Conservation (phyloP, 805 yeast species). For the Wickerhamiella parazyma region DNA sequence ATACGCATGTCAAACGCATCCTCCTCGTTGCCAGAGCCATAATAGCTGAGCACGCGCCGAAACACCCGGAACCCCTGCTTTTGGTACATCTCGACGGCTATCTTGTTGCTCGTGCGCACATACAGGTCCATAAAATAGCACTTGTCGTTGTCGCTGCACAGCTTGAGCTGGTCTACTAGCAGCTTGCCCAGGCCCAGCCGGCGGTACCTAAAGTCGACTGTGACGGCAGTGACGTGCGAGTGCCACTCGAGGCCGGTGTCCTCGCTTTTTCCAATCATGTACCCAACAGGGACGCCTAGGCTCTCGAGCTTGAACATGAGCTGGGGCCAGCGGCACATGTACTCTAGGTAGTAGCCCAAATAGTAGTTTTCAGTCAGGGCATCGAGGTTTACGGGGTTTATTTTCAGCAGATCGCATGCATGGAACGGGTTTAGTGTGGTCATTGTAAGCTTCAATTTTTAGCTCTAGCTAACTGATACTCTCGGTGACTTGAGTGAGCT, state of each 20-base stretch:
- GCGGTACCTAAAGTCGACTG: slow-evolving; percentile 70
- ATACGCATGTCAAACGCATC: slow-evolving; percentile 59
- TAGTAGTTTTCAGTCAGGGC: slow-evolving; percentile 87
- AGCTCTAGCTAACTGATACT: slow-evolving; percentile 1
- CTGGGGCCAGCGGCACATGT: slow-evolving; percentile 76
- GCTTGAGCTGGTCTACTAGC: slow-evolving; percentile 60
- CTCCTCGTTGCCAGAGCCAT: slow-evolving; percentile 48
- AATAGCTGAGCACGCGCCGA: slow-evolving; percentile 81
- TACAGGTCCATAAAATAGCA: slow-evolving; percentile 82
- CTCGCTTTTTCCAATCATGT: slow-evolving; percentile 90
- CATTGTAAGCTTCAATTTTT: slow-evolving; percentile 37
- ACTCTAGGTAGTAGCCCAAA: slow-evolving; percentile 68
- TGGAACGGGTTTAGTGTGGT: slow-evolving; percentile 79
- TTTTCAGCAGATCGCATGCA: slow-evolving; percentile 64
- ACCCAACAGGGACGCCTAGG: slow-evolving; percentile 26
- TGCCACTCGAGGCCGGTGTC: slow-evolving; percentile 84
- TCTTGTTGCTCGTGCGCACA: slow-evolving; percentile 69
- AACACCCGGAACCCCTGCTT: slow-evolving; percentile 74
- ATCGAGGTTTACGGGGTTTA: slow-evolving; percentile 71
- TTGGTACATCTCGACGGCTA: slow-evolving; percentile 75
- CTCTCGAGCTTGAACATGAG: slow-evolving; percentile 53
- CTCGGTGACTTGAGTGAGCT: slow-evolving; percentile 11
- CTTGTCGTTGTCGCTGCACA: slow-evolving; percentile 63
- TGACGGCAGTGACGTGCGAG: slow-evolving; percentile 91
- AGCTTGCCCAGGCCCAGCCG: slow-evolving; percentile 75